Evolutionary conservation across 345 rosid genomes (phyloP).

Genomic region (Murraya paniculata): DNA sequence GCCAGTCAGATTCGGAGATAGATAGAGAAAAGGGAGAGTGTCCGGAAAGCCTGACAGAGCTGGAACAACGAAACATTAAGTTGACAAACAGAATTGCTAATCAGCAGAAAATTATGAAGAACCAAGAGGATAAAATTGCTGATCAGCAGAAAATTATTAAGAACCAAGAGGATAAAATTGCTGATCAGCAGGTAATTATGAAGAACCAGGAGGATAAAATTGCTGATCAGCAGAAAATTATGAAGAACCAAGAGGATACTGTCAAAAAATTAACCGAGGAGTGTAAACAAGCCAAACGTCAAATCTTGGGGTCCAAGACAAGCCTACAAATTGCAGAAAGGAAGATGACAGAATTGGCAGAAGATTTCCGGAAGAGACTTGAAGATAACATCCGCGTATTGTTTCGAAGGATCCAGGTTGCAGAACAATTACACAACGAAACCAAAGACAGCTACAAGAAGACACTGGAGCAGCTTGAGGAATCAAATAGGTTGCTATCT

Average conservation of each 20-base stretch:
- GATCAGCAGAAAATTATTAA: constrained; percentile 35
- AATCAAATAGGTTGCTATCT: constrained; percentile 31
- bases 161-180: constrained; percentile 27
- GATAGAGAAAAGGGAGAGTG: constrained; percentile 27
- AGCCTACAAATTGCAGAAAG: constrained; percentile 40
- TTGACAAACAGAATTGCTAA: constrained; percentile 31
- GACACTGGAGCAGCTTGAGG: constrained; percentile 29
- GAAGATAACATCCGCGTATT: constrained; percentile 67
- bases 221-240: constrained; percentile 34
- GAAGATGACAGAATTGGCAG: constrained; percentile 68
- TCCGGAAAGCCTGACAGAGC: constrained; percentile 7
- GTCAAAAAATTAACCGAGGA: constrained; percentile 40
- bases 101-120: constrained; percentile 34
- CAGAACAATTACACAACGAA: constrained; percentile 67
- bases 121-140: constrained; percentile 24
- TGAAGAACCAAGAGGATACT: constrained; percentile 31
- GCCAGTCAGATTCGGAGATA: constrained; percentile 22
- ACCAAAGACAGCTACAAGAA: constrained; percentile 46
- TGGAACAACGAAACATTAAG: constrained; percentile 21
- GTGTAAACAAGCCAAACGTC: constrained; percentile 26
- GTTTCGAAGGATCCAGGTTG: constrained; percentile 58
- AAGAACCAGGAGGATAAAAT: constrained; percentile 30
- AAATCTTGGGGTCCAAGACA: constrained; percentile 37
- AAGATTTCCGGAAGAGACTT: constrained; percentile 48
- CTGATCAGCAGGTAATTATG: constrained; percentile 32